Evolutionary conservation across 495 filamentous ascomycete species (phyloP), one percentile per base, ranked within the genome.

Genomic region (Penicillium waksmanii): DNA sequence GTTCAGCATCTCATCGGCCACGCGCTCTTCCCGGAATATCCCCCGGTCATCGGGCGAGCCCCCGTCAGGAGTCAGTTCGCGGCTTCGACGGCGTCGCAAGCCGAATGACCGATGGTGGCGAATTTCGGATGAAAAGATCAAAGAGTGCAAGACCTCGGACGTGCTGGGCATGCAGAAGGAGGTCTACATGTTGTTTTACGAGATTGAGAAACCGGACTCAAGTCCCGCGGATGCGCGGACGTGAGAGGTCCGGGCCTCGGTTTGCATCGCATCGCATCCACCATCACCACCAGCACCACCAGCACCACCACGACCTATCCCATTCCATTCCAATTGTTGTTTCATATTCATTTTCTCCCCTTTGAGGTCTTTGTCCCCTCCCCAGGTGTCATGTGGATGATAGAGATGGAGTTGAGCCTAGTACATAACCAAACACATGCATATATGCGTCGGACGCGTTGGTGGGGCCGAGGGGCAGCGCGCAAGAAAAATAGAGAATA

Each of bases 181-280:
- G 72, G 94, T 97, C 0, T 99, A 98, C 71, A 75, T 99, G 64
- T 77, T 99, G 25, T 99, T 99, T 70, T 99, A 99, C 68, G 94
- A 97, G 73, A 73, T 93, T 59, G 90, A 92, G 62, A 78, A 65
- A 38, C 64, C 68, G n/a, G 63, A 68, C 12, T 50, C 57, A 9
- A 62, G 58, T 40, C 55, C 49, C 5, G 53, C 40, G 35, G 56
- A 27, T 17, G 44, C 38, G 6, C 49, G 48, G 53, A 51, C 46
- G 15, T 23, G 11, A 48, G 31, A 23, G 19, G 21, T 15, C 18
- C 13, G 21, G 42, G 42, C 18, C 42, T 46, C 18, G n/a, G 42
- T 6, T 18, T 46, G 42, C 18, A 18, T 46, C n/a, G 51, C 31
- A 27, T 43, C 13, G 12, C 25, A 15, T 31, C 27, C 27, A 31